A percentile compares a stretch with the other conserved stretches of the same genome.
phyloP scores from a whole-genome alignment of 2,329 filamentous ascomycete genomes.

The Beauveria australis region DNA sequence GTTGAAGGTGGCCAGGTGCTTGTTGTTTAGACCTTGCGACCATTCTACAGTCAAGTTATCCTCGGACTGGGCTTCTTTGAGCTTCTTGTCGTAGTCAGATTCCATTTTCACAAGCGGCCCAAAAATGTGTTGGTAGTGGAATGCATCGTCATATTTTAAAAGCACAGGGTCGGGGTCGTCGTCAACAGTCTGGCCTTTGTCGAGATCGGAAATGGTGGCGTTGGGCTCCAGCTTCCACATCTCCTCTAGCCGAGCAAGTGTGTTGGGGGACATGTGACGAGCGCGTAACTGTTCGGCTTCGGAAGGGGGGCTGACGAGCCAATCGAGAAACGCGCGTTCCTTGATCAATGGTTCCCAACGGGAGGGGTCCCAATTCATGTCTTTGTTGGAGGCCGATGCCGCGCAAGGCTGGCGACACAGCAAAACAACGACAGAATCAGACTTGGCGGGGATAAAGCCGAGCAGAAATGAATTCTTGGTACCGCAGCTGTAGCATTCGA shows the following conservation, averaged over 20 bases:
- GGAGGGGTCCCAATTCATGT: constrained; percentile 99
- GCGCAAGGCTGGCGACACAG: constrained; percentile 95
- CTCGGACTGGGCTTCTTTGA: constrained; percentile 96
- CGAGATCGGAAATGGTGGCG: constrained; percentile 83
- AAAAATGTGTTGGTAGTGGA: constrained; percentile 98
- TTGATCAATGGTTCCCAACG: constrained; percentile 97
- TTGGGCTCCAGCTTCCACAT: constrained; percentile 95
- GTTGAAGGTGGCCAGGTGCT: constrained; percentile 90
- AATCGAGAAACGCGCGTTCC: constrained; percentile 87
- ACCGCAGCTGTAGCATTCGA: constrained; percentile 98
- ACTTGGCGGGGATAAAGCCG: constrained; percentile 97
- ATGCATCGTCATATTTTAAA: constrained; percentile 91
- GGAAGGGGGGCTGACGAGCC: constrained; percentile 82
- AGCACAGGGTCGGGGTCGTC: constrained; percentile 92
- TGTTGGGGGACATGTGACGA: constrained; percentile 83
- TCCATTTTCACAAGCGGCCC: constrained; percentile 98
- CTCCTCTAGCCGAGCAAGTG: constrained; percentile 93
- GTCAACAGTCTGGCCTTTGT: constrained; percentile 85
- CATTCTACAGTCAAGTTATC: constrained; percentile 90
- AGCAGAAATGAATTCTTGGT: constrained; percentile 99
- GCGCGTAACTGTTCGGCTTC: constrained; percentile 95
- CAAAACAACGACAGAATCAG: constrained; percentile 93
- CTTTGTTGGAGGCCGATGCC: constrained; percentile 88
- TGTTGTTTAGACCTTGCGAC: constrained; percentile 95
- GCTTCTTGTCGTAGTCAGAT: constrained; percentile 96